Base-by-base conservation (phyloP, 768 basidiomycete species). In the Ramaria rubella region DNA sequence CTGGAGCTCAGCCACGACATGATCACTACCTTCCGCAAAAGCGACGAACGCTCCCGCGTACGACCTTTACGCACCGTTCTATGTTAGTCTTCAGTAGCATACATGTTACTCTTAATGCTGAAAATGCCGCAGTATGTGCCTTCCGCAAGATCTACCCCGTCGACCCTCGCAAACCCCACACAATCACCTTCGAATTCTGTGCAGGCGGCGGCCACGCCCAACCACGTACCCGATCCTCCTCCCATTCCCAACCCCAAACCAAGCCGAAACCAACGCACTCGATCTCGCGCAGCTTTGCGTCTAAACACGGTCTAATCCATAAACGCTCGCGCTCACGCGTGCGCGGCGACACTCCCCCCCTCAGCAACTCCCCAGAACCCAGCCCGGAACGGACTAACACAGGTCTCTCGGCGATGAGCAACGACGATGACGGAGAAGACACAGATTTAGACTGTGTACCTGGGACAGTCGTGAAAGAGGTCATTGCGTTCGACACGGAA, bases 1-100 rank as follows among this genome's bases (percentile, higher is more conserved):
- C 59, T 85, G 64, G 83, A 85, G 62, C 67, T 87, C 17, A 77
- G 75, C 0, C 71, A 76, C 40, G 83, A 85, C 57, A 82, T 83
- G 78, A 56, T 84, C 30, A 80, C 81, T 57, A 72, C 75, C 1
- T 85, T 79, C 61, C 72, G 77, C 0, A 81, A 80, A 21, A 77
- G 79, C 50, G 75, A 74, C 15, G 80, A 82, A 6, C 73, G 76
- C 55, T 81, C 80, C 36, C 73, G 73, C 40, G 76, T 80, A 6
- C 72, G 77, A n/a, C 85, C 85, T 9, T 49, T 81, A 21, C 69
- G 73, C 26, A 75, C 79, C 8, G 64, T 84, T 11, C 62, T 83
- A 23, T 69, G 83, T 85, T 57, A 61, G 77, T 72, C 11, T 5
- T 40, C 27, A 24, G 33, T n/a, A n/a, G n/a, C n/a, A n/a, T n/a